Base-by-base conservation (phyloP, 192 early-diverging fungal species). In the Lobosporangium transversale region DNA sequence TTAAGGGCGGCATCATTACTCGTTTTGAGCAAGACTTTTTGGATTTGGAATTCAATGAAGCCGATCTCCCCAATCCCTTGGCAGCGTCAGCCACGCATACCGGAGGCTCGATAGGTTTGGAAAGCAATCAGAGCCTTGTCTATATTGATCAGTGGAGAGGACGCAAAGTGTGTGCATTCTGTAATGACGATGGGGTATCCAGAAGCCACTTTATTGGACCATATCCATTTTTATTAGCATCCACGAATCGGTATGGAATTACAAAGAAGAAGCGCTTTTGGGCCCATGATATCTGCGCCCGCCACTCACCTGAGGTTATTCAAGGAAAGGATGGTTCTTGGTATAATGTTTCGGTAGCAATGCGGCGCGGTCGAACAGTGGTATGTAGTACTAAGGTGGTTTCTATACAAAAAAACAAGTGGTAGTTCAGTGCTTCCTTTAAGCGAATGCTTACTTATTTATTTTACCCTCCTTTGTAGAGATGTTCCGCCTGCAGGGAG, bases 231-330 rank as follows among this genome's bases (percentile, higher is more conserved):
- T 58, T 90, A 11, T 70, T 88, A 24, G 73, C 81, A 9, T 76
- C 85, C 0, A 76, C 70, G 4, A 84, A 79, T 17, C 85, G 81
- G 1, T 83, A 84, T 37, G 91, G 91, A 23, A 64, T 66, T 3
- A 56, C 73, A 21, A 85, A 81, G 49, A 83, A 79, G 36, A 81
- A 80, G 35, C 75, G 81, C 1, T 93, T 95, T 55, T 97, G 95
- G 95, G 89, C 89, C 7, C 95, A 97, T 79, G 86, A 91, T 40
- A 85, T 87, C 9, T 97, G 95, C 62, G 95, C 94, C 1, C 62
- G 86, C 15, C 92, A 87, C 73, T 92, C 94, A 1, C 95, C 95
- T 24, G 95, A 95, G 76, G 94, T 95, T 14, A 85, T 92, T 18
- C 84, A 84, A 29, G 85, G 85, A 0, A 84, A 86, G 7, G 71